These are phyloP conservation scores for Noccaea bulbosa DNA, from an alignment of 345 rosid genomes.

Conservation along the genomic window DNA sequence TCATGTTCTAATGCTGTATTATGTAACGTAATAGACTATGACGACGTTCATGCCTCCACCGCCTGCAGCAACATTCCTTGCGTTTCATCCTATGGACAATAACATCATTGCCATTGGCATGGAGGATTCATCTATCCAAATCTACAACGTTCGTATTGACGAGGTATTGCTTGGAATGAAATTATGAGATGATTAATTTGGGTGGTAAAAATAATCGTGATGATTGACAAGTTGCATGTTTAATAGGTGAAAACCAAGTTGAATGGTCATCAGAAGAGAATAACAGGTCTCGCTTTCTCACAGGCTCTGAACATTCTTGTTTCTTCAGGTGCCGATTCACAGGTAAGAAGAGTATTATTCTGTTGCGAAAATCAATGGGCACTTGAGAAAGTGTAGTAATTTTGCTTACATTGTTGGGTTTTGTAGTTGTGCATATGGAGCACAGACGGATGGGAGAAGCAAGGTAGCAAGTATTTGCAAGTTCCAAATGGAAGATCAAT, in stretches of 20 bases:
- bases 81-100: slow-evolving; percentile 78
- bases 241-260: slow-evolving; percentile 67
- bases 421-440: slow-evolving; percentile 81
- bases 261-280: slow-evolving; percentile 81
- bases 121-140: slow-evolving; percentile 79
- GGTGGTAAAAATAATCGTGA: neutral
- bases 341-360: slow-evolving; percentile 14
- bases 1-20: neutral
- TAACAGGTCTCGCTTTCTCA: slow-evolving; percentile 93
- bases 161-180: slow-evolving; percentile 53
- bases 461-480: slow-evolving; percentile 57
- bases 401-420: neutral
- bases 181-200: neutral
- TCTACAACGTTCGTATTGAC: slow-evolving; percentile 63
- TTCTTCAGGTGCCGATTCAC: slow-evolving; percentile 74
- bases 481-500: slow-evolving; percentile 53
- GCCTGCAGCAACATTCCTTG: slow-evolving; percentile 81
- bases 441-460: slow-evolving; percentile 80
- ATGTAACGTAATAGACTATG: slow-evolving; percentile 58
- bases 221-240: slow-evolving; percentile 9
- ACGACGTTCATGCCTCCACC: slow-evolving; percentile 85
- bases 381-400: neutral
- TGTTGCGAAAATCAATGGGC: neutral
- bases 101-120: slow-evolving; percentile 81
- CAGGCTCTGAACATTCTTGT: slow-evolving; percentile 67